Conservation (phyloP, 768 basidiomycete species). For the Asterophora parasitica region DNA sequence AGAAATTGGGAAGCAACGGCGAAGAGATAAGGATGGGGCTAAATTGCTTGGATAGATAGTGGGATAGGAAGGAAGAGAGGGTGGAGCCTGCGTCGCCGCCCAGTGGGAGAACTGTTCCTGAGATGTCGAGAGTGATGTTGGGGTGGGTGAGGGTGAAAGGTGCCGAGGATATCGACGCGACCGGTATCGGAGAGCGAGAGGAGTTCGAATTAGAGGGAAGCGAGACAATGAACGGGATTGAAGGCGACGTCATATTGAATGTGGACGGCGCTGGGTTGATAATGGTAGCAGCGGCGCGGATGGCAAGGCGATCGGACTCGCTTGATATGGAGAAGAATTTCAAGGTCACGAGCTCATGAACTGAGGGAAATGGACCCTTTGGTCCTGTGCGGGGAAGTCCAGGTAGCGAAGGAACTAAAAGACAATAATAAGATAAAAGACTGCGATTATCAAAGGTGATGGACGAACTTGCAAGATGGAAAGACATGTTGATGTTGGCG, state of each 20-base stretch:
- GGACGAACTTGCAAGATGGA: constrained; percentile 53
- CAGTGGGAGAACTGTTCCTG: constrained; percentile 56
- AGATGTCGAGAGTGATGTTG: constrained; percentile 56
- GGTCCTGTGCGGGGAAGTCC: constrained; percentile 59
- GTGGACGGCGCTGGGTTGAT: constrained; percentile 51
- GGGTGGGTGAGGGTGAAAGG: constrained; percentile 63
- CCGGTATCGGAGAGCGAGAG: constrained; percentile 27
- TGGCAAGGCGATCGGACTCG: constrained; percentile 26
- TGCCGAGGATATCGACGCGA: constrained; percentile 50
- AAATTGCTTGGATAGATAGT: constrained; percentile 53
- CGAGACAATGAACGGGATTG: constrained; percentile 59
- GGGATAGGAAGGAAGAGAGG: constrained; percentile 59
- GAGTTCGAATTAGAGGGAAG: constrained; percentile 31
- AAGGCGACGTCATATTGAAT: constrained; percentile 47
- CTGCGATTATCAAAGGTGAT: constrained; percentile 1
- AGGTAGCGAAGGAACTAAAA: constrained; percentile 57
- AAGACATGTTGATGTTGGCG: constrained; percentile 37
- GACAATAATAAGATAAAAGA: constrained; percentile 1
- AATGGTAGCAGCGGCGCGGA: constrained; percentile 52
- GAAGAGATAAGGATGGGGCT: constrained; percentile 58
- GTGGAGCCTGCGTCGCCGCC: constrained; percentile 30
- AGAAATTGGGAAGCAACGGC: constrained; percentile 46
- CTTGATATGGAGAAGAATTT: constrained; percentile 46
- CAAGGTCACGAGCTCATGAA: constrained; percentile 58
- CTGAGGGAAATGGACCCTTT: constrained; percentile 44